phyloP scores from a whole-genome alignment of 192 early-diverging fungal genomes.

The Phycomyces blakesleeanus region DNA sequence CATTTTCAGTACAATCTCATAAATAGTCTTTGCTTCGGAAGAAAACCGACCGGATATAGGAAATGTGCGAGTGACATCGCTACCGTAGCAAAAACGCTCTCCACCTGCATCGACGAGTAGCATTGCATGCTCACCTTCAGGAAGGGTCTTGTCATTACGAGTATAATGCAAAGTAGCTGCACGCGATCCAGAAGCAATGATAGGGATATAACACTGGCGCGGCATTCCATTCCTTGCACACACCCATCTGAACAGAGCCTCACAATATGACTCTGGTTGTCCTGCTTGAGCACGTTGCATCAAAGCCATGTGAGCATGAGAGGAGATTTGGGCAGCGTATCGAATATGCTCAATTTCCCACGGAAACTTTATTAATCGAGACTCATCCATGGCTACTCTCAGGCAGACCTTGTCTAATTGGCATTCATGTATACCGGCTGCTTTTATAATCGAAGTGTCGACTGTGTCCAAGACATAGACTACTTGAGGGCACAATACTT shows the following conservation, averaged over 20 bases:
- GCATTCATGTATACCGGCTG: neutral
- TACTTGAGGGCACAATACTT: conserved; percentile 39
- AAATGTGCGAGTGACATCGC: conserved; percentile 88
- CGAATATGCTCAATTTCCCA: conserved; percentile 76
- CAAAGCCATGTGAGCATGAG: conserved; percentile 73
- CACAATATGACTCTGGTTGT: conserved; percentile 69
- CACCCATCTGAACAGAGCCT: conserved; percentile 75
- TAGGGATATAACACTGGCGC: conserved; percentile 80
- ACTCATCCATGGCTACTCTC: conserved; percentile 61
- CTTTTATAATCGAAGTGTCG: conserved; percentile 35
- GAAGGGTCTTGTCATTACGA: conserved; percentile 61
- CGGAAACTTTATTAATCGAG: conserved; percentile 76
- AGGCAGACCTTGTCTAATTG: conserved; percentile 27
- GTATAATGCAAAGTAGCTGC: conserved; percentile 84
- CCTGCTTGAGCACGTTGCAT: conserved; percentile 68
- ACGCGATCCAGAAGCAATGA: conserved; percentile 74
- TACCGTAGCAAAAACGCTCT: conserved; percentile 74
- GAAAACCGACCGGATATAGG: conserved; percentile 76
- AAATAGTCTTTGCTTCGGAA: conserved; percentile 69
- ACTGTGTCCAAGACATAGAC: conserved; percentile 51
- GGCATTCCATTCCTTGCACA: conserved; percentile 61
- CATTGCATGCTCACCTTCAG: conserved; percentile 39
- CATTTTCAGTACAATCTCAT: conserved; percentile 80
- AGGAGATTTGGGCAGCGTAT: conserved; percentile 66
- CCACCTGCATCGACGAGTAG: conserved; percentile 88